Percentiles rank a stretch among this genome's conserved stretches.
These are phyloP conservation scores for Fraxinus velutina DNA, from an alignment of 305 asterid species.

Conservation along the genomic window DNA sequence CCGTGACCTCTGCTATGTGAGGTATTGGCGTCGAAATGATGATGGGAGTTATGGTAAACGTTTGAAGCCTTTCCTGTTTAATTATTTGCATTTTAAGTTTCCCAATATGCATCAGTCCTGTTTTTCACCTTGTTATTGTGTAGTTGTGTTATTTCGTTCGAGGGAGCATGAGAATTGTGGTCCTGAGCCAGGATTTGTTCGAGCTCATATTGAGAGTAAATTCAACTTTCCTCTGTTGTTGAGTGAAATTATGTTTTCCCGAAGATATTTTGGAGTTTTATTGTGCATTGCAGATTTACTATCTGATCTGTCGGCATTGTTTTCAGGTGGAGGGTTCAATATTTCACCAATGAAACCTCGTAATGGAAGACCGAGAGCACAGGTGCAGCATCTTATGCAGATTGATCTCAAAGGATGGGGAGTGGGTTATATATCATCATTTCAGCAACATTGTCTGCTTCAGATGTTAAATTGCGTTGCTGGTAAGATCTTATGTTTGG, in stretches of 20 bases:
- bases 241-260: constrained; percentile 8
- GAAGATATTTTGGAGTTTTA: neutral
- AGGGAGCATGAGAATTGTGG: constrained; percentile 97
- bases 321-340: constrained; percentile 94
- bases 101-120: constrained; percentile 3
- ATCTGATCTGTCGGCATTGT: constrained; percentile 13
- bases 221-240: constrained; percentile 30
- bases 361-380: constrained; percentile 90
- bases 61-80: constrained; percentile 18
- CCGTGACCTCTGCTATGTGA: constrained; percentile 96
- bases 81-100: constrained; percentile 24
- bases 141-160: constrained; percentile 95
- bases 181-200: constrained; percentile 91
- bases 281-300: constrained; percentile 4
- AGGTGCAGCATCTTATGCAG: constrained; percentile 99
- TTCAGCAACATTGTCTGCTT: constrained; percentile 95
- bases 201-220: constrained; percentile 94
- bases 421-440: constrained; percentile 78
- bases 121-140: constrained; percentile 33
- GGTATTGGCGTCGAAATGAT: constrained; percentile 99
- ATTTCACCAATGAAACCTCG: constrained; percentile 86
- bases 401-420: constrained; percentile 99
- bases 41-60: constrained; percentile 96
- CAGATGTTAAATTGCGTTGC: constrained; percentile 97
- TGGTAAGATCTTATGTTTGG: constrained; percentile 48